Evolutionary conservation across 768 basidiomycete genomes (phyloP).

Genomic region (Suillus lakei): DNA sequence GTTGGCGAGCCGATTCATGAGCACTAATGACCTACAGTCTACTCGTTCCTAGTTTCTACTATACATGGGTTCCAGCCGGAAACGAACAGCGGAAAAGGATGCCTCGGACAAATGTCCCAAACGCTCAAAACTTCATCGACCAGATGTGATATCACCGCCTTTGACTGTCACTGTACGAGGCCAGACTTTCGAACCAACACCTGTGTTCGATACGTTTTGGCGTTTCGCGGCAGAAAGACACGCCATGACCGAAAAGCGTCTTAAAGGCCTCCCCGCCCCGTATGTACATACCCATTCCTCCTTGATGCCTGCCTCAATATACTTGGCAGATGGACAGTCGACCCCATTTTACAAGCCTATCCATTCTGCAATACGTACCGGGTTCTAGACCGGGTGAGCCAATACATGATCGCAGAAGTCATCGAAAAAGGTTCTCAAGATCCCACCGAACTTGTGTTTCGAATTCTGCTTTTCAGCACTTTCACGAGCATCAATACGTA

Average conservation of each 20-base stretch:
- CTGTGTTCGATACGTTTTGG: constrained; percentile 68
- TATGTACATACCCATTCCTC: constrained; percentile 37
- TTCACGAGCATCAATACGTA: constrained; percentile 79
- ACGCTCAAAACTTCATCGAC: constrained; percentile 30
- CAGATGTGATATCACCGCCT: constrained; percentile 22
- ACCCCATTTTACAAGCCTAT: constrained; percentile 57
- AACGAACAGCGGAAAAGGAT: constrained; percentile 25
- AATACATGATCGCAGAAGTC: constrained; percentile 71
- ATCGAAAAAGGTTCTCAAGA: constrained; percentile 69
- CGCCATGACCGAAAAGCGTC: constrained; percentile 58
- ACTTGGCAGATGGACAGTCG: constrained; percentile 66
- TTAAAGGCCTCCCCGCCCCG: constrained; percentile 54
- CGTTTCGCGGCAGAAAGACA: constrained; percentile 60
- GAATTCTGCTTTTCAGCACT: constrained; percentile 70
- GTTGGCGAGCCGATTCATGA: neutral
- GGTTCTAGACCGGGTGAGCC: constrained; percentile 70
- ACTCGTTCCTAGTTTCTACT: neutral
- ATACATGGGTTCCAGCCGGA: constrained; percentile 15
- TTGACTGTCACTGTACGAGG: constrained; percentile 41
- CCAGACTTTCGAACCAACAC: constrained; percentile 46
- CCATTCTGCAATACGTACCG: constrained; percentile 80
- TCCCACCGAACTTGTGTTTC: constrained; percentile 68
- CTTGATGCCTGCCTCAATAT: constrained; percentile 3
- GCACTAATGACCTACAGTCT: neutral
- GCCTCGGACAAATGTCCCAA: constrained; percentile 18